These are phyloP conservation scores for Trichosporon ovoides DNA, from an alignment of 1,284 basidiomycete species.

Conservation along the genomic window DNA sequence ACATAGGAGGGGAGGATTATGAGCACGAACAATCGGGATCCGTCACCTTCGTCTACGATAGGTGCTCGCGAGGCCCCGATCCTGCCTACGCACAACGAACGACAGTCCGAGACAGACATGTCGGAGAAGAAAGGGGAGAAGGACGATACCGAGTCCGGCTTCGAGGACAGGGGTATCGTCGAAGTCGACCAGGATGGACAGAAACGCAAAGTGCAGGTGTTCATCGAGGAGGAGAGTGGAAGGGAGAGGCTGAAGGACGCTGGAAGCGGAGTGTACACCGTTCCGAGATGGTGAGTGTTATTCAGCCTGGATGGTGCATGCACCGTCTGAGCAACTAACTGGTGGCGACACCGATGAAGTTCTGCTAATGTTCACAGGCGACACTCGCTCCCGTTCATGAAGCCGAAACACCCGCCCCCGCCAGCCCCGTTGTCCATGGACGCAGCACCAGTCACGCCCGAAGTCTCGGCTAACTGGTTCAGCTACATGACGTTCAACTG, in stretches of 20 bases:
- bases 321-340: constrained; percentile 9
- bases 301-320: too few species aligned
- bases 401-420: constrained; percentile 48
- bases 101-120: background rate
- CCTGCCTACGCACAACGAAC: background rate
- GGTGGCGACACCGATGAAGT: too few species aligned
- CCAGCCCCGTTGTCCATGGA: constrained; percentile 56
- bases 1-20: too few species aligned
- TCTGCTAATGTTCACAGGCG: too few species aligned
- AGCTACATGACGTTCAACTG: constrained; percentile 61
- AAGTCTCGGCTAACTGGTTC: constrained; percentile 55
- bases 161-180: constrained; percentile 15
- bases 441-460: constrained; percentile 55
- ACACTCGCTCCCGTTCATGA: constrained; percentile 46
- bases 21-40: too few species aligned
- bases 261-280: constrained; percentile 37
- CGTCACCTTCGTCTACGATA: constrained; percentile 10
- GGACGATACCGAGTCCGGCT: constrained; percentile 7
- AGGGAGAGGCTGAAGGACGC: constrained; percentile 37
- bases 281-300: constrained; percentile 38
- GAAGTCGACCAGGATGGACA: constrained; percentile 26
- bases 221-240: constrained; percentile 39
- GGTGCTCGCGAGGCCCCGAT: constrained; percentile 1
- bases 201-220: constrained; percentile 39
- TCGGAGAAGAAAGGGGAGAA: constrained; percentile 1